These are phyloP conservation scores for Phytophthora fragariae DNA, from an alignment of 352 stramenopile species.

Conservation along the genomic window DNA sequence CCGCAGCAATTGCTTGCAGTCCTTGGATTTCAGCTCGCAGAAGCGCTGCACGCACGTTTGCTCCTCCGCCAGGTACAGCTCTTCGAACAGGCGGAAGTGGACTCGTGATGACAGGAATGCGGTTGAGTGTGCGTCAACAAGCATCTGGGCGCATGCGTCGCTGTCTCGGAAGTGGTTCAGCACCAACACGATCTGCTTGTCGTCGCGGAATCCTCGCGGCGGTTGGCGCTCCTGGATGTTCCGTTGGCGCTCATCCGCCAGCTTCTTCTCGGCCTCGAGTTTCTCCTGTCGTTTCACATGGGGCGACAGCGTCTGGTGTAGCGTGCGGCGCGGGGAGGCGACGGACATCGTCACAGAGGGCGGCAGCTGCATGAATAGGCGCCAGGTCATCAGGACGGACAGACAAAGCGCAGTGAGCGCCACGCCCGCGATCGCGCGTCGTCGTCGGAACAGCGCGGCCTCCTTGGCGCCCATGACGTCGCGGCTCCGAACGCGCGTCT, in stretches of 20 bases:
- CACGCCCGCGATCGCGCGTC: constrained; percentile 28
- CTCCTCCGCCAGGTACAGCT: constrained; percentile 66
- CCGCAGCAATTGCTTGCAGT: constrained; percentile 59
- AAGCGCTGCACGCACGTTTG: constrained; percentile 69
- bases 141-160: constrained; percentile 57
- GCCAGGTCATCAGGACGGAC: constrained; percentile 54
- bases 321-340: constrained; percentile 35
- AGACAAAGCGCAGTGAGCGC: constrained; percentile 43
- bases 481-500: constrained; percentile 38
- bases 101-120: constrained; percentile 55
- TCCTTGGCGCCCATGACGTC: constrained; percentile 26
- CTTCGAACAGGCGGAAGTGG: constrained; percentile 80
- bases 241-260: constrained; percentile 27
- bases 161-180: constrained; percentile 74
- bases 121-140: constrained; percentile 51
- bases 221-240: constrained; percentile 9
- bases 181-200: constrained; percentile 81
- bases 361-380: constrained; percentile 44
- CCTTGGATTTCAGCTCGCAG: constrained; percentile 53
- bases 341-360: constrained; percentile 20
- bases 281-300: constrained; percentile 28
- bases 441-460: constrained; percentile 21
- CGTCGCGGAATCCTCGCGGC: constrained; percentile 59
- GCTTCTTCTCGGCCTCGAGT: constrained; percentile 22
- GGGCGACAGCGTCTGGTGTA: constrained; percentile 31